These are phyloP conservation scores for Pseudopyrenochaeta lycopersici DNA, from an alignment of 2,329 filamentous ascomycete species.

Conservation along the genomic window DNA sequence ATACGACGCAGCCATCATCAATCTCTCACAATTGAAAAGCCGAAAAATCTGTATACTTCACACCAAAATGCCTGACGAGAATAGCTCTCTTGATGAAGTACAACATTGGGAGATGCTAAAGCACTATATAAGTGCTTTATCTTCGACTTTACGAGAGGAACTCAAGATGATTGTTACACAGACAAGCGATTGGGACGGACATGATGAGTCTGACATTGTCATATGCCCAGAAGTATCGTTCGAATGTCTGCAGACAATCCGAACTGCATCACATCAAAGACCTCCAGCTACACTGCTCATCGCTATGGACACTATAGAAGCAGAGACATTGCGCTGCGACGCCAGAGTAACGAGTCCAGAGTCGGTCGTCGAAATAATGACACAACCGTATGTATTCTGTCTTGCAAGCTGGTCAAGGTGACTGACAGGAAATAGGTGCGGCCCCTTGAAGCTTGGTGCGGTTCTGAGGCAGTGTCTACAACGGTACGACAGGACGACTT, in stretches of 20 bases:
- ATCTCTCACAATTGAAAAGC: constrained; percentile 14
- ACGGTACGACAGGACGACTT: constrained; percentile 18
- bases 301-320: constrained; percentile 35
- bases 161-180: constrained; percentile 24
- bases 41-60: constrained; percentile 30
- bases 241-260: constrained; percentile 27
- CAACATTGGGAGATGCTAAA: constrained; percentile 4
- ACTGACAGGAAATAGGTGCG: constrained; percentile 21
- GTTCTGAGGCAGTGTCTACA: constrained; percentile 29
- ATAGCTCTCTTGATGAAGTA: neutral
- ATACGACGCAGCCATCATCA: constrained; percentile 1
- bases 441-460: constrained; percentile 34
- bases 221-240: constrained; percentile 38
- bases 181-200: constrained; percentile 20
- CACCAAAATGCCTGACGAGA: neutral
- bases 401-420: neutral
- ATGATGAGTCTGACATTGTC: constrained; percentile 27
- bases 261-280: constrained; percentile 9
- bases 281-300: constrained; percentile 34
- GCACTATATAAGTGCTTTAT: constrained; percentile 22
- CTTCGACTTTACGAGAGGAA: constrained; percentile 18
- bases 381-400: constrained; percentile 33
- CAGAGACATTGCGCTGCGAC: constrained; percentile 36
- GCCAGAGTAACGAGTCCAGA: constrained; percentile 25
- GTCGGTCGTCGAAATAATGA: constrained; percentile 36